Evolutionary conservation across 495 filamentous ascomycete species (phyloP).

Genomic region (Saxophila tyrrhenica): DNA sequence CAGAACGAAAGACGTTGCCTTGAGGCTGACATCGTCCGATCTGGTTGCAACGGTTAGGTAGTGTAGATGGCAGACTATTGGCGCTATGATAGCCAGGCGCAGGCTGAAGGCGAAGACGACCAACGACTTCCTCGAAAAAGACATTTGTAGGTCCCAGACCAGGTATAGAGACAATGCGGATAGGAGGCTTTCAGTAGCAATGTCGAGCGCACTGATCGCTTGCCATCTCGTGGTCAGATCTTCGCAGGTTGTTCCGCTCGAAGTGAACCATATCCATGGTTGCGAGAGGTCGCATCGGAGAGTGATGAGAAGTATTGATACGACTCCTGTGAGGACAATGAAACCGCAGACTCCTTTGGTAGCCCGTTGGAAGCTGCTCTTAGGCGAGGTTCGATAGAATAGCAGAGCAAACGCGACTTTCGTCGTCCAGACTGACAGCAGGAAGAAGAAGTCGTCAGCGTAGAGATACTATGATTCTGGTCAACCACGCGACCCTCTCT

Average conservation of each 20-base stretch:
- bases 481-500: too few relatives aligned
- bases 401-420: too few relatives aligned
- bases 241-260: not conserved
- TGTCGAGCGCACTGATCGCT: slow-evolving; percentile 11
- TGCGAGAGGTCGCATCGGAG: not conserved
- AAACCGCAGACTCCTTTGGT: too few relatives aligned
- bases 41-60: not conserved
- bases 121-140: not conserved
- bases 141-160: slow-evolving; percentile 20
- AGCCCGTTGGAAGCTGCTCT: too few relatives aligned
- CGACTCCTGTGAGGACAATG: too few relatives aligned
- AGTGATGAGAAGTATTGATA: not conserved
- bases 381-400: too few relatives aligned
- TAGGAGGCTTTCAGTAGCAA: slow-evolving; percentile 12
- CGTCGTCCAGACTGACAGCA: too few relatives aligned
- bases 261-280: not conserved
- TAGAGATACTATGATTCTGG: too few relatives aligned
- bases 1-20: not conserved
- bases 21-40: not conserved
- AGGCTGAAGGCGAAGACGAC: not conserved
- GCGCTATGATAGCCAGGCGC: too few relatives aligned
- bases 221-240: slow-evolving; percentile 7
- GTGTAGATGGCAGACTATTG: not conserved
- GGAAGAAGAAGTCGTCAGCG: too few relatives aligned
- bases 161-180: slow-evolving; percentile 9